Conservation (phyloP, 1,139 yeast species). For the Suhomyces bolitotheri region DNA sequence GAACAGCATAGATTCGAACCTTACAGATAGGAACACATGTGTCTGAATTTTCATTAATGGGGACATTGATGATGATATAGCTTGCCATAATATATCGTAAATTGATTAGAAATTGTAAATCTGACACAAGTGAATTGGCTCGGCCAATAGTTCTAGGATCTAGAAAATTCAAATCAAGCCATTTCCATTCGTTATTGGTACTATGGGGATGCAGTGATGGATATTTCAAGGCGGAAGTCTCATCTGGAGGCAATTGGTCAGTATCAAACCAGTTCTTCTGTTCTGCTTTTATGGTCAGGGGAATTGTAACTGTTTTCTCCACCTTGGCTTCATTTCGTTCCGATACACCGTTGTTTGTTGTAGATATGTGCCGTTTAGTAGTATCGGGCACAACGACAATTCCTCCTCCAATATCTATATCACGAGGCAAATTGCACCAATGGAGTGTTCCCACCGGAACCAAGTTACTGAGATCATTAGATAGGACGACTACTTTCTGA, state of each 20-base stretch:
- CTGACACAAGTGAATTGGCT: conserved; percentile 26
- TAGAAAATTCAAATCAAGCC: conserved; percentile 42
- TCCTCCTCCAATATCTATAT: conserved; percentile 23
- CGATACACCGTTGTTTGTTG: neutral
- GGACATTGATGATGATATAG: conserved; percentile 27
- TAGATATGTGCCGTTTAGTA: too few relatives aligned
- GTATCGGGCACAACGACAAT: too few relatives aligned
- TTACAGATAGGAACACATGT: conserved; percentile 21
- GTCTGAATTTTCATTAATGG: conserved; percentile 1
- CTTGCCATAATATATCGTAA: conserved; percentile 48
- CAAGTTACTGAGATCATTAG: conserved; percentile 43
- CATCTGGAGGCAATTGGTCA: too few relatives aligned
- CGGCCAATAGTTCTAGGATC: conserved; percentile 24
- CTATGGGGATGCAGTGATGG: too few relatives aligned
- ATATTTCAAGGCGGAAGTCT: too few relatives aligned
- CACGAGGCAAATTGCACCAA: conserved; percentile 40
- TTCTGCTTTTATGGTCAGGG: too few relatives aligned
- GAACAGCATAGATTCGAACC: conserved; percentile 52
- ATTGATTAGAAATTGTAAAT: conserved; percentile 41
- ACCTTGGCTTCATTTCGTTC: neutral
- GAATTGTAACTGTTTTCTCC: too few relatives aligned
- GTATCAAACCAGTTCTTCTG: too few relatives aligned
- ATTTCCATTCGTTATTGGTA: conserved; percentile 41
- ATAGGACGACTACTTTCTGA: conserved; percentile 16
- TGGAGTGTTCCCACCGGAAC: conserved; percentile 52